Base-by-base conservation (phyloP, 352 stramenopile species). In the Nothophytophthora sp. region DNA sequence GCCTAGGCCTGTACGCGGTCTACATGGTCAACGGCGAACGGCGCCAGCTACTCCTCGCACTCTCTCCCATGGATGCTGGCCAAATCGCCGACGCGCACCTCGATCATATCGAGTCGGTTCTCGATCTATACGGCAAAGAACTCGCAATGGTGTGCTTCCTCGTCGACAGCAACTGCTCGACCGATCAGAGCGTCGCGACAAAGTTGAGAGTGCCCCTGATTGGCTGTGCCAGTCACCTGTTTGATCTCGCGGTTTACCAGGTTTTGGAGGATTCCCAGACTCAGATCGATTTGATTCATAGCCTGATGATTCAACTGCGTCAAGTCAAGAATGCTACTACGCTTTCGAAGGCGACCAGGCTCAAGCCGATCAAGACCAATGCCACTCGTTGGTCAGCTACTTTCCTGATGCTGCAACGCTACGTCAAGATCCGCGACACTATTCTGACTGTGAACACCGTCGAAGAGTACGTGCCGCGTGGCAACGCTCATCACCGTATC, bases 241-340 rank as follows among this genome's bases (percentile, higher is more conserved):
- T 37, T 38, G 38, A 38, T 20, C 37, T 43, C 13, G 37, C 19
- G 3, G 37, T 43, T 2, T 30, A 43, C 16, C 19, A 7, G 2
- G 22, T 37, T 37, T 49, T 18, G 35, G 40, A 28, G 37, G 40
- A 28, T 37, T 48, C 37, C 25, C 27, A 35, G 27, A 34, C 25
- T 36, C 27, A 48, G 16, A 37, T 34, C 27, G 27, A 27, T 13
- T n/a, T n/a, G n/a, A n/a, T n/a, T n/a, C n/a, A n/a, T n/a, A n/a
- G n/a, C n/a, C n/a, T n/a, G n/a, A 37, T 37, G 25, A 48, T 37
- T 37, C 40, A n/a, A 16, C 40, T 48, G 16, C 25, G 40, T 36
- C 40, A 48, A n/a, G 25, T 19, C 28, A 48, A 48, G n/a, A 48
- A 48, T 28, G 40, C 25, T 19, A 18, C 40, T 16, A 28, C 9